A percentile compares a stretch with the other conserved stretches of the same genome.
Evolutionary conservation across 2,329 filamentous ascomycete species (phyloP).

Genomic region (Colletotrichum acutatum): DNA sequence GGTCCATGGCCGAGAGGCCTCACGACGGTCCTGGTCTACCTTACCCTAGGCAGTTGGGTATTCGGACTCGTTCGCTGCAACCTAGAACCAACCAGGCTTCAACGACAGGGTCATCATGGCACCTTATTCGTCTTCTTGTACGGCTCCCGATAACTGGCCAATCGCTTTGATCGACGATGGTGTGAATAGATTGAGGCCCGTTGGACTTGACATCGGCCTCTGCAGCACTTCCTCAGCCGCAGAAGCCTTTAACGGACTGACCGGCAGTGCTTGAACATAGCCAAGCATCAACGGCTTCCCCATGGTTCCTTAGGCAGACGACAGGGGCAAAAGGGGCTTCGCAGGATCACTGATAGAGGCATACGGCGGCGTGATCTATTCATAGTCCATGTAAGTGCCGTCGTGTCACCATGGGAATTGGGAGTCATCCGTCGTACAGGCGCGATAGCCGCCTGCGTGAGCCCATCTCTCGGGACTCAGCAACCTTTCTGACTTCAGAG

Average conservation of each 20-base stretch:
- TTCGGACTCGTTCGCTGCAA: not conserved
- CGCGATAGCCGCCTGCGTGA: constrained; percentile 1
- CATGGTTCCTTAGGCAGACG: not conserved
- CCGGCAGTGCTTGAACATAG: not conserved
- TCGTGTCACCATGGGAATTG: not conserved
- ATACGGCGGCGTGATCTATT: not conserved
- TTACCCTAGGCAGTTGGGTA: not conserved
- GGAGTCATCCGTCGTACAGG: not conserved
- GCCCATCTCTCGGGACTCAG: not conserved
- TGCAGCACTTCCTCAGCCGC: constrained; percentile 10
- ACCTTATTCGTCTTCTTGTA: not conserved
- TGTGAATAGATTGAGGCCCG: not conserved
- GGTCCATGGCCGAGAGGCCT: not conserved
- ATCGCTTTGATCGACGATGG: not conserved
- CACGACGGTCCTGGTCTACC: not conserved
- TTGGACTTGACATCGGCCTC: constrained; percentile 3
- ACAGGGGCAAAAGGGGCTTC: constrained; percentile 13
- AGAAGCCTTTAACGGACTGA: not conserved
- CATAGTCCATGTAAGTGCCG: not conserved
- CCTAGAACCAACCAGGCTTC: not conserved
- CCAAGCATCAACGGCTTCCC: constrained; percentile 3
- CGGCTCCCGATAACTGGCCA: not conserved
- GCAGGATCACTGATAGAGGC: not conserved
- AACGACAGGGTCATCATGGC: not conserved
- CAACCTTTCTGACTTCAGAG: not conserved